Evolutionary conservation across 805 yeast species (phyloP), one percentile per base, ranked within the genome.

Genomic region (Tetrapisispora fleetii): DNA sequence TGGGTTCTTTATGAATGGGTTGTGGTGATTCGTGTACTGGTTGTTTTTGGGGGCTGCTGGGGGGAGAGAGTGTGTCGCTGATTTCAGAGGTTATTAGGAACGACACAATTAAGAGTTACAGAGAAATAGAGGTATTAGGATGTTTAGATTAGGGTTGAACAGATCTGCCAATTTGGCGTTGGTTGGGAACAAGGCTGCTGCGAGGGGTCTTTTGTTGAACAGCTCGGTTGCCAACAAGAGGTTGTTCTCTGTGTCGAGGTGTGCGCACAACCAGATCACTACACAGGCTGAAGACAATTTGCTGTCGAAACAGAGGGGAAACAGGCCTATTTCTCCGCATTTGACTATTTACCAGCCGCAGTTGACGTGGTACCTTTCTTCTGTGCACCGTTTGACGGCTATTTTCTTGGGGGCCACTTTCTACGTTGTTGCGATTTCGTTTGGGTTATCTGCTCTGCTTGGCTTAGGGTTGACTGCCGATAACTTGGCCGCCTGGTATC

Each of bases 271-370:
- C 30, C 22, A 43, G 19, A 74, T 77, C 51, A 70, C 86, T 35
- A 73, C 74, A 39, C 77, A 71, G 24, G 79, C 79, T 56, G 95
- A 85, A 59, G 77, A 84, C 55, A 77, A 76, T 35, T 74, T 89
- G 49, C 76, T 91, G 53, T 75, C 79, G 49, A 80, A 81, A 47
- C 98, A 91, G 74, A 81, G 99, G 69, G 78, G 74, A 56, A 78
- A 80, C 71, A 83, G 99, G 72, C 98, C 98, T 33, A 70, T 78
- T 16, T 88, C 96, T 30, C 98, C 98, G 49, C 95, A 91, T 67
- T 75, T 91, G 63, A 71, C 81, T 52, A 90, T 93, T 64, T 91
- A 91, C 74, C 76, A 90, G 72, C 95, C 95, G 40, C 97, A 93
- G 73, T 65, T 91, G 55, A 86, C 98, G 22, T 78, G 84, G 85